Evolutionary conservation across 768 basidiomycete species (phyloP).

Genomic region (Hygrocybe punicea): DNA sequence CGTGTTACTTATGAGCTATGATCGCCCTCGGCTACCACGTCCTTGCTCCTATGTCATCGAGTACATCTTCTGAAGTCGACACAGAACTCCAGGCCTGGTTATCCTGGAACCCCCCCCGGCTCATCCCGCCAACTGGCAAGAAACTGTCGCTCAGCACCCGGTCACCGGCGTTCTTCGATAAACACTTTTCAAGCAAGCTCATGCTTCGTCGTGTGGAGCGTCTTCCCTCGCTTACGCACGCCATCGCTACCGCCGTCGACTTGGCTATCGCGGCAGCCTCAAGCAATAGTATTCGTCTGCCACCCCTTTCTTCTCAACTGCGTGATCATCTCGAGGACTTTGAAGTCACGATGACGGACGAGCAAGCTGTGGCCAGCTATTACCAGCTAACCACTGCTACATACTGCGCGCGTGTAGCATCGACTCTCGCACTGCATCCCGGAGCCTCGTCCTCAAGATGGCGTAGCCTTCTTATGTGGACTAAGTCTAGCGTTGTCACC

Average conservation of each 20-base stretch:
- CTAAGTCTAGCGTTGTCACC: slow-evolving; percentile 9
- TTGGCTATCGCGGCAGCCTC: neutral
- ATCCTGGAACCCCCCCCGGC: slow-evolving; percentile 12
- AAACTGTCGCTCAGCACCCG: slow-evolving; percentile 5
- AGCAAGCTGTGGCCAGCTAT: slow-evolving; percentile 5
- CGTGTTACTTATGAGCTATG: too few relatives aligned
- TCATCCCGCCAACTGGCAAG: neutral
- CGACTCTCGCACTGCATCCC: slow-evolving; percentile 18
- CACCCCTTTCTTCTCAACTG: neutral
- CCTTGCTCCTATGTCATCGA: too few relatives aligned
- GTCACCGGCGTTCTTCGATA: slow-evolving; percentile 11
- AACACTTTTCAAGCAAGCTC: slow-evolving; percentile 7
- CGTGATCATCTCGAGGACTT: neutral
- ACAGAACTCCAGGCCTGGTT: slow-evolving; percentile 4
- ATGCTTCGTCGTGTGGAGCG: slow-evolving; percentile 8
- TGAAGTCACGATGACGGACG: neutral
- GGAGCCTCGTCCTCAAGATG: slow-evolving; percentile 10
- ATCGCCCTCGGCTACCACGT: too few relatives aligned
- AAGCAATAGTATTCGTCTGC: slow-evolving; percentile 4
- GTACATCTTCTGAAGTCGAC: neutral
- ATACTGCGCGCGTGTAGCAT: slow-evolving; percentile 15
- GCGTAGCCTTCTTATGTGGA: slow-evolving; percentile 17
- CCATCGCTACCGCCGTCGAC: slow-evolving; percentile 8
- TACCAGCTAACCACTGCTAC: slow-evolving; percentile 13
- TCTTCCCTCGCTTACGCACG: slow-evolving; percentile 13